These are phyloP conservation scores for Aspergillus conjunctus DNA, from an alignment of 495 filamentous ascomycete species.

Conservation along the genomic window DNA sequence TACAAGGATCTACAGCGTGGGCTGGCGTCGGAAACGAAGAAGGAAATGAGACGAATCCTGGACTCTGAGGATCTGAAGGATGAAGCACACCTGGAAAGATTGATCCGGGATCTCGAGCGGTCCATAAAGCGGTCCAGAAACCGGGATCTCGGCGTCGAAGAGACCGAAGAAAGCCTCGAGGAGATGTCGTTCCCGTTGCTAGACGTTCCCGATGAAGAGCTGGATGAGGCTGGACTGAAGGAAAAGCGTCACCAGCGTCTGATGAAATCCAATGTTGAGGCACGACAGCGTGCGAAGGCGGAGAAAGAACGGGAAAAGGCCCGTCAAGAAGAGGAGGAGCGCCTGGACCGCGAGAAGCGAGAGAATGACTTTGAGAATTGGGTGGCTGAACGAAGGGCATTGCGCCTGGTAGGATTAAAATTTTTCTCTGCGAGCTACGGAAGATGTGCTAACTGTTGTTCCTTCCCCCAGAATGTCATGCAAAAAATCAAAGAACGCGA, in stretches of 20 bases:
- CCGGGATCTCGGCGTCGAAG: conserved; percentile 84
- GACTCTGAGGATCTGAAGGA: conserved; percentile 92
- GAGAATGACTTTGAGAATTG: conserved; percentile 84
- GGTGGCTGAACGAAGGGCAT: conserved; percentile 76
- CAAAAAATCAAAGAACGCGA: conserved; percentile 91
- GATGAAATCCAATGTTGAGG: conserved; percentile 92
- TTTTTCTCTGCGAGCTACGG: background rate
- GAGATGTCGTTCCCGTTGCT: conserved; percentile 83
- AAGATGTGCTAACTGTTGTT: conserved; percentile 13
- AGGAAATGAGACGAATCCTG: conserved; percentile 80
- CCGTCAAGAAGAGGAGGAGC: conserved; percentile 75
- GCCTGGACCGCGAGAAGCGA: conserved; percentile 78
- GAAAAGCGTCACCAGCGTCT: conserved; percentile 89
- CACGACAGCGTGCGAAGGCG: conserved; percentile 84
- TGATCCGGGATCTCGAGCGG: conserved; percentile 84
- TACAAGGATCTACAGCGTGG: conserved; percentile 77
- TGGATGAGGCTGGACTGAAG: conserved; percentile 88
- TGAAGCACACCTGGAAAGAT: conserved; percentile 75
- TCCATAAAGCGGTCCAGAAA: conserved; percentile 85
- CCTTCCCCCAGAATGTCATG: conserved; percentile 53
- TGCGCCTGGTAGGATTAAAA: conserved; percentile 56
- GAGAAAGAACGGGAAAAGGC: conserved; percentile 93
- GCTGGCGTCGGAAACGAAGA: conserved; percentile 74
- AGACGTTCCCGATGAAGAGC: conserved; percentile 85
- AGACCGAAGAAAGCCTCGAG: conserved; percentile 72